Evolutionary conservation across 257 asterid species (phyloP).

Genomic region (Solanum habrochaites): DNA sequence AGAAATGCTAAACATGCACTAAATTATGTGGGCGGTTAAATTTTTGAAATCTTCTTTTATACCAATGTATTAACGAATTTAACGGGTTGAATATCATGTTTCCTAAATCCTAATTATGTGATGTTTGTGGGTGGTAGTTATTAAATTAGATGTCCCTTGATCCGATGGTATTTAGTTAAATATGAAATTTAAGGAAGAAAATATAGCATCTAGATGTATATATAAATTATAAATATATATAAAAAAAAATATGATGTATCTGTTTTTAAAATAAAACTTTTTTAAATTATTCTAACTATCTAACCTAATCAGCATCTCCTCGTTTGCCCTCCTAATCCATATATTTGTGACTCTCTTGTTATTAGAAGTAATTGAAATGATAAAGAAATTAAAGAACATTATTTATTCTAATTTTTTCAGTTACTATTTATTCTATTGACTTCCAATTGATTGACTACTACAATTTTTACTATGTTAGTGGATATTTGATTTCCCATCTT

Average conservation of each 20-base stretch:
- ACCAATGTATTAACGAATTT: not conserved
- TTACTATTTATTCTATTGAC: not conserved
- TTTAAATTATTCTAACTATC: not conserved
- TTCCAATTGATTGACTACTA: not conserved
- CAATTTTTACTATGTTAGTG: no score
- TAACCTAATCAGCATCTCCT: not conserved
- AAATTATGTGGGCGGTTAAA: not conserved
- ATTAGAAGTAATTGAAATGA: not conserved
- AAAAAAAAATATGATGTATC: not conserved
- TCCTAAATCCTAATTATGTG: not conserved
- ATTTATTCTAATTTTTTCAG: not conserved
- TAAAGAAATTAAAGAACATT: not conserved
- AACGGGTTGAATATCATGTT: not conserved
- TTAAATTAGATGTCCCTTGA: not conserved
- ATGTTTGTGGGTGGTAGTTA: not conserved
- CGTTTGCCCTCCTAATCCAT: not conserved
- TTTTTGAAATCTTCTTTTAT: no score
- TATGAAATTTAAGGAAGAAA: not conserved
- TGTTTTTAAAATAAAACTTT: not conserved
- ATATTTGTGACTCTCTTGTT: not conserved
- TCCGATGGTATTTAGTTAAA: not conserved
- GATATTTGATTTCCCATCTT: no score
- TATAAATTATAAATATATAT: not conserved
- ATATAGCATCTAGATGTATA: not conserved
- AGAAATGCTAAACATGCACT: not conserved